Percentiles rank a stretch among this genome's conserved stretches.
phyloP scores from a whole-genome alignment of 495 filamentous ascomycete genomes.

The Podospora sp. region DNA sequence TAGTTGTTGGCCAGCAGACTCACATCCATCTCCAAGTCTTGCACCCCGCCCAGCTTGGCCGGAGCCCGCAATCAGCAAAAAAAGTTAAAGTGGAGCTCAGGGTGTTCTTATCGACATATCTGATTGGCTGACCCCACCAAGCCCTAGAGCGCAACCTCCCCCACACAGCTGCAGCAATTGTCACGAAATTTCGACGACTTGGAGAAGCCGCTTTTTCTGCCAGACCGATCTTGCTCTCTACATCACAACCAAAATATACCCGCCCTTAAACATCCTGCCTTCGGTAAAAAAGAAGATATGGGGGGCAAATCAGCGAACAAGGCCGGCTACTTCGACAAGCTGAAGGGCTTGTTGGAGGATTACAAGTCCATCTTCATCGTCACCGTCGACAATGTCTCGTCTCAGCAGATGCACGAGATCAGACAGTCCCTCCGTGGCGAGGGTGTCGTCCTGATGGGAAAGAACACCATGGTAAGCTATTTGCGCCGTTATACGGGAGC shows the following conservation, averaged over 20 bases:
- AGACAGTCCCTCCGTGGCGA: slow-evolving; percentile 82
- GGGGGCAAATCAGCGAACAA: slow-evolving; percentile 96
- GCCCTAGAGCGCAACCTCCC: slow-evolving; percentile 35
- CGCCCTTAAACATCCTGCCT: slow-evolving; percentile 98
- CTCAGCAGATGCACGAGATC: slow-evolving; percentile 99
- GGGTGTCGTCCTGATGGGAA: slow-evolving; percentile 97
- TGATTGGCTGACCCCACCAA: slow-evolving; percentile 29
- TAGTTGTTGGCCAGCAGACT: not conserved
- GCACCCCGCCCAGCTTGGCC: not conserved
- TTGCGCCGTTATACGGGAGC: not conserved
- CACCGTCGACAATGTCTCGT: slow-evolving; percentile 92
- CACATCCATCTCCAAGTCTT: not conserved
- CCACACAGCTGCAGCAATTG: slow-evolving; percentile 37
- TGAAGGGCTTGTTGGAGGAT: slow-evolving; percentile 88
- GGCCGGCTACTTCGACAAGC: slow-evolving; percentile 98
- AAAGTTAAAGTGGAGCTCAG: slow-evolving; percentile 15
- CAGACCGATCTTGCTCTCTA: slow-evolving; percentile 24
- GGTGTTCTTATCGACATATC: not conserved
- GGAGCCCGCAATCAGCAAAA: not conserved
- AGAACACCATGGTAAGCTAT: slow-evolving; percentile 92
- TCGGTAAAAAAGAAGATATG: slow-evolving; percentile 93
- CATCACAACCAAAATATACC: slow-evolving; percentile 35
- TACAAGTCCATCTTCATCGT: slow-evolving; percentile 98
- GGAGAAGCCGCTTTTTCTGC: slow-evolving; percentile 23
- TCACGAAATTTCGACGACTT: slow-evolving; percentile 32